Evolutionary conservation across 2,329 filamentous ascomycete genomes (phyloP).

Genomic region (Cladophialophora bantiana): DNA sequence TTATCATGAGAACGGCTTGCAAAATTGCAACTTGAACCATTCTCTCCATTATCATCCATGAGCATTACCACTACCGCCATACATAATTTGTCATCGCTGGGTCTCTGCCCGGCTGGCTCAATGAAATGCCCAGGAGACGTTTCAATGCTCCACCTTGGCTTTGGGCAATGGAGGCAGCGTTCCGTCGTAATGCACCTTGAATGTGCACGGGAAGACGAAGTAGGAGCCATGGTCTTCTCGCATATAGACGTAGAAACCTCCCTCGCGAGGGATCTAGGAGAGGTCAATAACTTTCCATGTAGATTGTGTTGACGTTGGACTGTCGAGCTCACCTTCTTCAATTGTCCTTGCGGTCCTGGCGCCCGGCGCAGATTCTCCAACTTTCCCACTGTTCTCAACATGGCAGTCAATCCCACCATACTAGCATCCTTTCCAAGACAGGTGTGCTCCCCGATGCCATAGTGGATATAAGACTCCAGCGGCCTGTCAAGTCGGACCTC

Average conservation of each 20-base stretch:
- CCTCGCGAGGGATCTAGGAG: constrained; percentile 56
- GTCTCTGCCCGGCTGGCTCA: not conserved
- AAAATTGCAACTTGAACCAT: no score
- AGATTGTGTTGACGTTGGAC: no score
- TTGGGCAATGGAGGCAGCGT: constrained; percentile 40
- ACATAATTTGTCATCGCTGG: not conserved
- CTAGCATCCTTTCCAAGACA: constrained; percentile 68
- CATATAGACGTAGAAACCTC: constrained; percentile 67
- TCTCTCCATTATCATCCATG: no score
- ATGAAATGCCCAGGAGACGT: not conserved
- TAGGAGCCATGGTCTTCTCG: constrained; percentile 69
- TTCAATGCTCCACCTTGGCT: constrained; percentile 17
- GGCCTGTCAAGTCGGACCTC: constrained; percentile 69
- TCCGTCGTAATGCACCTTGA: constrained; percentile 56
- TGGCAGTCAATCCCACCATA: constrained; percentile 68
- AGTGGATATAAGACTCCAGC: constrained; percentile 69
- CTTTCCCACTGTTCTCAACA: constrained; percentile 71
- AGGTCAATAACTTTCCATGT: not conserved
- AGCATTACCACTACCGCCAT: not conserved
- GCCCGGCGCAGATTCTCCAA: constrained; percentile 67
- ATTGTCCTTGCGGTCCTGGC: constrained; percentile 67
- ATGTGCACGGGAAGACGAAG: constrained; percentile 59
- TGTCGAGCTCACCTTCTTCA: constrained; percentile 63
- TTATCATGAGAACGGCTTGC: no score
- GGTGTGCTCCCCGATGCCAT: constrained; percentile 67